Base-by-base conservation (phyloP, 257 asterid species). In the Anisodus tanguticus region DNA sequence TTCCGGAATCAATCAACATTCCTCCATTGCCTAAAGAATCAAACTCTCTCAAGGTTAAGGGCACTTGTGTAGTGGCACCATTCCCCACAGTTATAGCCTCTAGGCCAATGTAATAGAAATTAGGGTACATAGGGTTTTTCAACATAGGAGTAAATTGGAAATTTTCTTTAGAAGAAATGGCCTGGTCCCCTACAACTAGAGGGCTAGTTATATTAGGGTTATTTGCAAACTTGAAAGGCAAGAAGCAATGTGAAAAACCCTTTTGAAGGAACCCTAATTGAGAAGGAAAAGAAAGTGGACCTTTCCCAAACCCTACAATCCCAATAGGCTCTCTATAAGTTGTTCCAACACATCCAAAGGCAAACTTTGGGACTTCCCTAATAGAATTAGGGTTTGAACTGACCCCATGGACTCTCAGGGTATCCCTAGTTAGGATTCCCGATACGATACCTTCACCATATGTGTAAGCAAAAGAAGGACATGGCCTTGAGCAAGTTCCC, bases 391-490 rank as follows among this genome's bases (percentile, higher is more conserved):
- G 89, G 83, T 31, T 77, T 77, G 81, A 26, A 8, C 45, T 89
- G 55, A 57, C 78, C 82, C 85, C 86, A 58, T 89, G 93, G 59
- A 92, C 93, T 55, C 85, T 86, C 43, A 92, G 90, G 59, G 84
- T 86, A 72, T 93, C 97, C 83, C 91, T 91, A 49, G 92, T 86
- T 12, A 93, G 94, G 55, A 88, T 83, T 66, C 97, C 97, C 17
- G 86, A 69, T 64, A 90, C 95, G 1, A 87, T 64, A 1, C 97
- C 97, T 22, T 87, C 94, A 15, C 93, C 95, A 31, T 93, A 93
- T 1, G 97, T 90, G 86, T 93, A 93, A 16, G 97, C 92, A 85
- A 93, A 93, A 47, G 94, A 83, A 84, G 97, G 97, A 90, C 97
- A 93, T 12, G 97, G 94, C 84, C 97, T 87, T 39, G n/a, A 83